Percentiles rank a stretch among this genome's conserved stretches.
phyloP scores from a whole-genome alignment of 805 yeast species.

The Hanseniaspora lachancei region DNA sequence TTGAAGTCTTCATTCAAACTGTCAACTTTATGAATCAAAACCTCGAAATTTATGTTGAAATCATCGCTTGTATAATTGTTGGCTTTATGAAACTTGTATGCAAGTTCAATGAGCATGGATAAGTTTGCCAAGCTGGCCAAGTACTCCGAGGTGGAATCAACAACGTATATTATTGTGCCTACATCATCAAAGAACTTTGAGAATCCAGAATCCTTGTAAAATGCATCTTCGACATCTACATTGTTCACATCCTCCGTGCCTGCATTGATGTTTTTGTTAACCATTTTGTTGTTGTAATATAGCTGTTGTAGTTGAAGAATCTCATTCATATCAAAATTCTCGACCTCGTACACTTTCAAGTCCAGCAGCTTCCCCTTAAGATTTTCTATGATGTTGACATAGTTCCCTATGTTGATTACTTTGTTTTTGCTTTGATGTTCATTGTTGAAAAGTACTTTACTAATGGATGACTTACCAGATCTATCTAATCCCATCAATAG shows the following conservation, averaged over 20 bases:
- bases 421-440: conserved; percentile 61
- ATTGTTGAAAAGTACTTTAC: conserved; percentile 89
- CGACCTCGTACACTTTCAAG: conserved; percentile 9
- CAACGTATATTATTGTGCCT: conserved; percentile 86
- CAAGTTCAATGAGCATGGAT: conserved; percentile 77
- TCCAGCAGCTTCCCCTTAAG: conserved; percentile 7
- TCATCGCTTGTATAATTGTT: conserved; percentile 43
- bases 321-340: conserved; percentile 12
- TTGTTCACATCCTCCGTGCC: background rate
- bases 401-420: conserved; percentile 8
- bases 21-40: conserved; percentile 87
- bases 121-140: conserved; percentile 79
- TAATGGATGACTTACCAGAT: conserved; percentile 89
- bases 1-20: conserved; percentile 89
- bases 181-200: conserved; percentile 60
- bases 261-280: background rate
- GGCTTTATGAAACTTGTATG: conserved; percentile 67
- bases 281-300: conserved; percentile 1
- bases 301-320: conserved; percentile 7
- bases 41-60: conserved; percentile 36
- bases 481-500: conserved; percentile 76
- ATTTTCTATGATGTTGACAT: conserved; percentile 6
- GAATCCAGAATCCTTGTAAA: conserved; percentile 8
- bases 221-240: conserved; percentile 6
- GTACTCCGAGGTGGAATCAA: conserved; percentile 92